Evolutionary conservation across 2,329 filamentous ascomycete species (phyloP).

Genomic region (Penicillium thymicola): DNA sequence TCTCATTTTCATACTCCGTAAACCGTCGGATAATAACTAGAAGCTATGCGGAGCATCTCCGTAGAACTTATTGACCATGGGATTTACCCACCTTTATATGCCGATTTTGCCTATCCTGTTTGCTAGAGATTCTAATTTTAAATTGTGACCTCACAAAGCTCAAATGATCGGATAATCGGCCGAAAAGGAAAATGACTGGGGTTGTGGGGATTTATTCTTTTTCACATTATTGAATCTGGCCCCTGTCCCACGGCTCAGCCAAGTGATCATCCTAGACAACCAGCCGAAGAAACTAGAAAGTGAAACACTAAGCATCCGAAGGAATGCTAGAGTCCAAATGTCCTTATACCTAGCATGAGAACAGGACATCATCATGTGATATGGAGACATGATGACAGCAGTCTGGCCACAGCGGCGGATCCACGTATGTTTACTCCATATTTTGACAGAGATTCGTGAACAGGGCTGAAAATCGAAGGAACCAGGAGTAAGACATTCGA

Average conservation of each 20-base stretch:
- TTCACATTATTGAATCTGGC: neutral
- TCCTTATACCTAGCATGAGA: neutral
- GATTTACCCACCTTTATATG: neutral
- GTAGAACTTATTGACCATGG: neutral
- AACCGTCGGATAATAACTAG: neutral
- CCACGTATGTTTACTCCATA: neutral
- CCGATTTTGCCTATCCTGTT: neutral
- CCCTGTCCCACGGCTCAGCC: neutral
- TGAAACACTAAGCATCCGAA: neutral
- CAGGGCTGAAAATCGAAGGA: neutral
- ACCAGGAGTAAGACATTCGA: neutral
- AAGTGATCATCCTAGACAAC: slow-evolving; percentile 1
- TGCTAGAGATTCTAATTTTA: neutral
- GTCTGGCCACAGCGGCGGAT: neutral
- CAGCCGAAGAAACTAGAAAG: neutral
- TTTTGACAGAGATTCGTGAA: neutral
- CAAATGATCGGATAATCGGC: neutral
- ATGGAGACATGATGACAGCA: neutral
- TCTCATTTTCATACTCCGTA: neutral
- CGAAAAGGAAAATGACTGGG: neutral
- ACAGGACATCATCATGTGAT: neutral
- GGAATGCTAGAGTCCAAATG: neutral
- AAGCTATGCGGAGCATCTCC: neutral
- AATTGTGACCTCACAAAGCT: neutral
- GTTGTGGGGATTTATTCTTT: neutral